Evolutionary conservation across 2,329 filamentous ascomycete species (phyloP), one percentile per base, ranked within the genome.

Genomic region (Pseudopithomyces maydicus): DNA sequence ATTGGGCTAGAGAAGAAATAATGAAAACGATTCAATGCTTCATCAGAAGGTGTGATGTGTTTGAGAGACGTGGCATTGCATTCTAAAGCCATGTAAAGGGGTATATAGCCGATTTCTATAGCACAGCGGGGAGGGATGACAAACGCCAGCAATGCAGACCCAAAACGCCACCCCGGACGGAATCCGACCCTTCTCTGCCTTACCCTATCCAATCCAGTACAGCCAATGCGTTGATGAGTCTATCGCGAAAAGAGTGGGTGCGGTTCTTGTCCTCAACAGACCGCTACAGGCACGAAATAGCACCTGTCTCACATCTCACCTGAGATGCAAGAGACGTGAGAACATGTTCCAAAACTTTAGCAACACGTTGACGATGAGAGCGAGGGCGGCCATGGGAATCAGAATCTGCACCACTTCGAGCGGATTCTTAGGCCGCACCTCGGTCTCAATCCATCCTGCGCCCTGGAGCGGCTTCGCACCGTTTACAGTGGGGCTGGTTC

Each of bases 361-460:
- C 3, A 70, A 20, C 0, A 74, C 70, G 23, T 74, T 75, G 15
- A 72, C 45, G 56, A 80, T 62, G 58, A 80, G 59, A 6, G 58
- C 68, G 15, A 76, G 64, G 2, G 74, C 74, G 8, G 70, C 65
- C 0, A 74, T 56, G 0, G 79, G 79, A 22, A 77, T 62, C 51
- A 80, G 79, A 8, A 82, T 77, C 56, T 78, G 76, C 54, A 81
- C 42, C 50, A 78, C 77, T 65, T 82, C 80, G 1, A 74, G 57
- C 33, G 72, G 70, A 44, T 62, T 72, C 26, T 63, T 67, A 7
- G 79, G 74, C 47, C 72, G 62, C 14, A 82, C 79, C 36, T 80
- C 77, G 0, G 79, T 81, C 57, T 81, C 80, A 55, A 82, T 80
- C 63, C 77, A 77, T 0, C 77, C 74, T 1, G 77, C 77, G 47